Evolutionary conservation across 2,329 filamentous ascomycete genomes (phyloP).

Genomic region (Verticillium nonalfalfae): DNA sequence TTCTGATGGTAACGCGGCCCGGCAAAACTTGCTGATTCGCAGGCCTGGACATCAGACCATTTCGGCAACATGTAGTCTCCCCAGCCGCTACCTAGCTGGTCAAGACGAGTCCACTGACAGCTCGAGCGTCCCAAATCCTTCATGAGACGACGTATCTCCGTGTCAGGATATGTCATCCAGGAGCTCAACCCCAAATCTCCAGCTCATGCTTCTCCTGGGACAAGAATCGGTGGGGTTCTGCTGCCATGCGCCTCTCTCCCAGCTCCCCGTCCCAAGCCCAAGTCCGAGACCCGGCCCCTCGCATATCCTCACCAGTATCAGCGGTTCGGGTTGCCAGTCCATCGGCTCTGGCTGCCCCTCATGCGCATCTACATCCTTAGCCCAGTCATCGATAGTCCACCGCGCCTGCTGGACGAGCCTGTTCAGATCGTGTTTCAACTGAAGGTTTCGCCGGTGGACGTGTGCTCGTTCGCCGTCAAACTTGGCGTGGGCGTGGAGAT

Average conservation of each 20-base stretch:
- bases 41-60: too few relatives aligned
- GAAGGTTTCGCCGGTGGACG: neutral
- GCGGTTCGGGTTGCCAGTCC: constrained; percentile 18
- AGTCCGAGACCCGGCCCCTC: neutral
- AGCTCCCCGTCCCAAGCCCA: neutral
- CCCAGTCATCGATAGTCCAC: neutral
- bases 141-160: neutral
- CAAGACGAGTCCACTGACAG: too few relatives aligned
- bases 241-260: neutral
- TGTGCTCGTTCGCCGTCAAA: neutral
- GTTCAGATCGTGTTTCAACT: neutral
- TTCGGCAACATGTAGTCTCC: too few relatives aligned
- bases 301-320: constrained; percentile 9
- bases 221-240: neutral
- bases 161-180: neutral
- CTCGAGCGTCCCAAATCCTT: too few relatives aligned
- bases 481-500: neutral
- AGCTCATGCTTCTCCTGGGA: neutral
- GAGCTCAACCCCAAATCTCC: neutral
- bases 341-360: constrained; percentile 14
- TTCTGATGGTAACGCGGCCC: too few relatives aligned
- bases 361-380: neutral
- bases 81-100: too few relatives aligned
- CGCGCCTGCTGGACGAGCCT: neutral
- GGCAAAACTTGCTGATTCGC: too few relatives aligned